phyloP scores from a whole-genome alignment of 768 basidiomycete genomes.

The Cantharellus anzutake region DNA sequence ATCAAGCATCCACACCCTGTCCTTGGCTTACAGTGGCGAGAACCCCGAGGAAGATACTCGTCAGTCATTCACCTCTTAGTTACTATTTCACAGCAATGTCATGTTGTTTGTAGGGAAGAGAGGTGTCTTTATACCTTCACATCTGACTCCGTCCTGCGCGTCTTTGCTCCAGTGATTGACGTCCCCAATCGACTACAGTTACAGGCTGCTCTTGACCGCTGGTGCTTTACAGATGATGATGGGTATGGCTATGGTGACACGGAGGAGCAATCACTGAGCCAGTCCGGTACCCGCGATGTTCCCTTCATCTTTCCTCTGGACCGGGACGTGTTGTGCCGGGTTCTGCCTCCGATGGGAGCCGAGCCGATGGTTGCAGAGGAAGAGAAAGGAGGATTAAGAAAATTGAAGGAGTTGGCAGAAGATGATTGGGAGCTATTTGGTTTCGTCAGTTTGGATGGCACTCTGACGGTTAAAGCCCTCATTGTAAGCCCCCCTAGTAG shows the following conservation, averaged over 20 bases:
- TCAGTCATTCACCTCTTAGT: constrained; percentile 17
- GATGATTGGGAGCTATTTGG: constrained; percentile 69
- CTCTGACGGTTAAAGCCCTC: constrained; percentile 52
- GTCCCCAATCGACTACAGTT: constrained; percentile 70
- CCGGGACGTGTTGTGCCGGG: constrained; percentile 30
- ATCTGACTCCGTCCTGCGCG: constrained; percentile 58
- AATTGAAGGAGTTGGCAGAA: constrained; percentile 41
- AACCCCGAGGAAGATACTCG: constrained; percentile 39
- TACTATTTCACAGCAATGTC: background rate
- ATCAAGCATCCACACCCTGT: constrained; percentile 61
- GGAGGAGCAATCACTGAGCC: background rate
- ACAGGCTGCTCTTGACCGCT: constrained; percentile 57
- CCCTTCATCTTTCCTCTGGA: constrained; percentile 52
- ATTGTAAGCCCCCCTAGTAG: constrained; percentile 14
- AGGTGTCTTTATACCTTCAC: constrained; percentile 70
- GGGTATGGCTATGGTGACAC: background rate
- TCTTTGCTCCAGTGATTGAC: constrained; percentile 79
- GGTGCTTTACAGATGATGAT: constrained; percentile 27
- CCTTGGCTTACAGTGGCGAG: constrained; percentile 51
- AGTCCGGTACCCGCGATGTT: background rate
- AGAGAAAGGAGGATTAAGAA: constrained; percentile 24
- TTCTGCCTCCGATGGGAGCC: constrained; percentile 18
- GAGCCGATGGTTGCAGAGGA: constrained; percentile 18
- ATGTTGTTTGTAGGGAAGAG: constrained; percentile 33
- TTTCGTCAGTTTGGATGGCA: constrained; percentile 50